Conservation (phyloP, 345 rosid species). For the Eucalyptus curtisii region DNA sequence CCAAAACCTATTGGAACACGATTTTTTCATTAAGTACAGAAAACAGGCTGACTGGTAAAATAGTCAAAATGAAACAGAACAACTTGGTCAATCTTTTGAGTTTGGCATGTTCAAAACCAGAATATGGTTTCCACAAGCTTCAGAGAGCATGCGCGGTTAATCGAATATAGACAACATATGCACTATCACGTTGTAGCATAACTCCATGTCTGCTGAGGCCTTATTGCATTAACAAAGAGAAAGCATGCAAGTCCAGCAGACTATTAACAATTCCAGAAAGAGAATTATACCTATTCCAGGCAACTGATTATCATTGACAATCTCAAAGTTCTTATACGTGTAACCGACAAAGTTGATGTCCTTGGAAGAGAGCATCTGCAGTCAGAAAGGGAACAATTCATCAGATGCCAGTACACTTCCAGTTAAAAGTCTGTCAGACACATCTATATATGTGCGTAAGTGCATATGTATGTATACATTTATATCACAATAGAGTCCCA, state of each 20-base stretch:
- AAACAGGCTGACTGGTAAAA: not conserved
- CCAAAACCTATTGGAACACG: not conserved
- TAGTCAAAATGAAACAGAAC: not conserved
- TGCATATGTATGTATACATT: not conserved
- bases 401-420: not conserved
- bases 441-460: not conserved
- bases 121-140: not conserved
- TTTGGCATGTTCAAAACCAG: not conserved
- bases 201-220: not conserved
- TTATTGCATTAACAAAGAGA: not conserved
- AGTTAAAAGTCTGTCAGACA: not conserved
- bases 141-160: not conserved
- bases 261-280: not conserved
- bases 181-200: not conserved
- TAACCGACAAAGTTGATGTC: slow-evolving; percentile 96
- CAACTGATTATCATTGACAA: slow-evolving; percentile 76
- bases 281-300: slow-evolving; percentile 72
- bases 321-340: slow-evolving; percentile 95
- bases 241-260: not conserved
- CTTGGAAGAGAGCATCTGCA: slow-evolving; percentile 95
- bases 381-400: not conserved
- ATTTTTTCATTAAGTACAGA: not conserved
- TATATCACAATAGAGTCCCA: not conserved
- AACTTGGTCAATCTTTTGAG: not conserved
- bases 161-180: not conserved